Base-by-base conservation (phyloP, 2,329 filamentous ascomycete genomes). In the Colletotrichum sp. region DNA sequence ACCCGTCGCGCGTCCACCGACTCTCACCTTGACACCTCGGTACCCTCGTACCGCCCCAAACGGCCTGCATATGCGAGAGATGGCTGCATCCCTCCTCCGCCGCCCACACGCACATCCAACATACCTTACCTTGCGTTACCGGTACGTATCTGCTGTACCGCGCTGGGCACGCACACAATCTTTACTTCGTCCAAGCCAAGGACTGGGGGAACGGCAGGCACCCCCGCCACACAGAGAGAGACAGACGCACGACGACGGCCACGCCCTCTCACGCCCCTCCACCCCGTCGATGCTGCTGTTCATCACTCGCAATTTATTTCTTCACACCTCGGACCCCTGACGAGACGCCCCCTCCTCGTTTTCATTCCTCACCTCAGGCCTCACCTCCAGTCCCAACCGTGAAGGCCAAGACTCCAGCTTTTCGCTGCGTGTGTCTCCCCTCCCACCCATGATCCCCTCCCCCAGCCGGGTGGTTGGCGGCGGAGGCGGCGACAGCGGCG, bases 61-160 rank as follows among this genome's bases (percentile, higher is more conserved):
- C 71, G 49, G 75, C 75, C 65, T 76, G 75, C 75, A 75, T 76
- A 76, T 76, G 75, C 75, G 71, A 66, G 75, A 76, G 75, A 76
- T 76, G 75, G 75, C 71, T 75, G 60, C 75, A 71, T 71, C 65
- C 72, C 39, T 65, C 52, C 65, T 70, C 44, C 64, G 30, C 71
- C 71, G 44, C 74, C 64, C 68, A 70, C 67, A 70, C 65, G 44
- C 65, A 57, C 28, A 60, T 39, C 52, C 66, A 69, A 69, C 66
- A 62, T 62, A 49, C 55, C 55, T 62, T 70, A 26, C 67, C 55
- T 70, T 62, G 32, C 66, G 21, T 59, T 63, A 39, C 69, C 72
- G 55, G 55, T 72, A 76, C 63, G 69, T 75, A 57, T 57, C 49
- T 39, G 64, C 55, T 18, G 55, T 63, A 55, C 69, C 15, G 34